phyloP scores from a whole-genome alignment of 495 filamentous ascomycete species.

The Penicillium macrosclerotiorum region DNA sequence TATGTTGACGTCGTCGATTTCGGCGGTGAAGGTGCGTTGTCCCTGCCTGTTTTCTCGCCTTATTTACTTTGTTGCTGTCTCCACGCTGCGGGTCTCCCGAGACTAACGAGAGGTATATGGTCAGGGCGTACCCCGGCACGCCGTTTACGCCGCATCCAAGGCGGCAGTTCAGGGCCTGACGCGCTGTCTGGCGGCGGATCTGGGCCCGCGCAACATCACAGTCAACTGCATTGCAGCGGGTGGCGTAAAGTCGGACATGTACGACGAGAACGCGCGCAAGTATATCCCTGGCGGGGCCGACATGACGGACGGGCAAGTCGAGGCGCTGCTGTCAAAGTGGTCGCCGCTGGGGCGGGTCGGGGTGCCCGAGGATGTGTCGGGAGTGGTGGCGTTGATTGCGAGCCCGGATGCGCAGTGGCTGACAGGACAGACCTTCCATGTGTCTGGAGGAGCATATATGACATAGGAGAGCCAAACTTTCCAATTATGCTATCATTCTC shows the following conservation, averaged over 20 bases:
- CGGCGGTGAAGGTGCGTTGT: constrained; percentile 24
- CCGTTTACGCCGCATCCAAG: constrained; percentile 54
- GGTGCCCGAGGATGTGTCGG: constrained; percentile 51
- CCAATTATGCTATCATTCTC: too few species aligned
- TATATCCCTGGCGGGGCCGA: constrained; percentile 38
- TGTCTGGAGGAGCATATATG: constrained; percentile 45
- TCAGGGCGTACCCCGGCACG: constrained; percentile 28
- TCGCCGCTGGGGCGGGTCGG: constrained; percentile 49
- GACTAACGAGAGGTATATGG: too few species aligned
- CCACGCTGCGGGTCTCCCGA: too few species aligned
- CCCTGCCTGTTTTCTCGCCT: background rate
- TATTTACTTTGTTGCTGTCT: too few species aligned
- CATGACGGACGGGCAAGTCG: constrained; percentile 30
- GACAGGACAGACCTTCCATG: constrained; percentile 55
- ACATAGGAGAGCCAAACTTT: background rate
- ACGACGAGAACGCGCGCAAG: constrained; percentile 37
- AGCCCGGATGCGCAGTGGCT: constrained; percentile 43
- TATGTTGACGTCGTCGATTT: constrained; percentile 34
- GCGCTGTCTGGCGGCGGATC: constrained; percentile 54
- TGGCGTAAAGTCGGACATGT: constrained; percentile 34
- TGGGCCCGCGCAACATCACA: constrained; percentile 50
- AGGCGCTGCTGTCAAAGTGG: constrained; percentile 23
- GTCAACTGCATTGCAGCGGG: constrained; percentile 56
- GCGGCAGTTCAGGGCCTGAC: constrained; percentile 53
- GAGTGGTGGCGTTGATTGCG: constrained; percentile 53